Evolutionary conservation across 139 green algal species (phyloP).

Genomic region (Limnomonas spitsbergensis): DNA sequence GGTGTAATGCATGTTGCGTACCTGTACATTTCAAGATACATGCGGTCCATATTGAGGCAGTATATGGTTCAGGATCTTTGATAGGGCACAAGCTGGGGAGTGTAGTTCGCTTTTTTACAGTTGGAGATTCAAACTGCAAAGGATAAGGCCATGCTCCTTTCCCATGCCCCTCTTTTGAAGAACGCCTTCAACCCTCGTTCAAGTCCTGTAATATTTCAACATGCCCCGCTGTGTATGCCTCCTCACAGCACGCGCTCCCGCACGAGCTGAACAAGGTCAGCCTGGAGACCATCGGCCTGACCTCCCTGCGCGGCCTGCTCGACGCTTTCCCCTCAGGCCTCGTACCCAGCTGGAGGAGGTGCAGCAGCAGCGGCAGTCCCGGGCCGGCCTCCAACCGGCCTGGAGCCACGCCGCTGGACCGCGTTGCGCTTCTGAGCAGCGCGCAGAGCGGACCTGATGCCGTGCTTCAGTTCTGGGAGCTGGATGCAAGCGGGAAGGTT

Average conservation of each 20-base stretch:
- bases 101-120: too few relatives aligned
- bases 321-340: background rate
- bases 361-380: background rate
- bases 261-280: slow-evolving; percentile 18
- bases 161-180: too few relatives aligned
- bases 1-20: too few relatives aligned
- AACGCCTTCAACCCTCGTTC: too few relatives aligned
- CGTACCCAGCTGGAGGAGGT: background rate
- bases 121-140: too few relatives aligned
- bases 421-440: background rate
- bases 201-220: too few relatives aligned
- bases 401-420: background rate
- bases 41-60: too few relatives aligned
- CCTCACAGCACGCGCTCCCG: slow-evolving; percentile 3
- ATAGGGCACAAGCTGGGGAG: too few relatives aligned
- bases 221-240: too few relatives aligned
- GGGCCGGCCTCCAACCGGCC: background rate
- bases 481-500: background rate
- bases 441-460: slow-evolving; percentile 5
- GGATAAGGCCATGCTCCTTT: too few relatives aligned
- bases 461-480: slow-evolving; percentile 3
- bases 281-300: background rate
- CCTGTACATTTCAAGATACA: too few relatives aligned
- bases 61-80: too few relatives aligned
- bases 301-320: background rate